A percentile compares a stretch with the other conserved stretches of the same genome.
phyloP scores from a whole-genome alignment of 169 alveolate genomes.

The Besnoitia besnoiti region DNA sequence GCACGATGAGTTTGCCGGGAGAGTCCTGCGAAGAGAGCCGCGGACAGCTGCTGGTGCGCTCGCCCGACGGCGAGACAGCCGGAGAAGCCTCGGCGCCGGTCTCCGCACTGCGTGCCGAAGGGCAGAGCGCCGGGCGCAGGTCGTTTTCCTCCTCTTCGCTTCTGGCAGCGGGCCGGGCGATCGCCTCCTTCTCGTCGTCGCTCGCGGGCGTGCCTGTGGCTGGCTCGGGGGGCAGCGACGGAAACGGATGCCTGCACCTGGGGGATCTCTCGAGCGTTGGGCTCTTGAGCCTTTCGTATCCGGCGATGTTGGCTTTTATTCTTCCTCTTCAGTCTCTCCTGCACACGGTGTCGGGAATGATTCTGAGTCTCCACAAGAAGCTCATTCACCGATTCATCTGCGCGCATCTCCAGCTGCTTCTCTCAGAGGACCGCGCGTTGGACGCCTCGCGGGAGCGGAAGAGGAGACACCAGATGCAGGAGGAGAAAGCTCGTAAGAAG shows the following conservation, averaged over 20 bases:
- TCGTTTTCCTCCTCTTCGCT: not conserved
- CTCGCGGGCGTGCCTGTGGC: not conserved
- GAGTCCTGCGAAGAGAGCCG: no score
- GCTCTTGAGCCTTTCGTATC: slow-evolving; percentile 5
- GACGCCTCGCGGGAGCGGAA: not conserved
- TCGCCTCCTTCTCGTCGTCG: not conserved
- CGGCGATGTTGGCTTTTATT: slow-evolving; percentile 16
- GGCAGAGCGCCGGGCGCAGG: not conserved
- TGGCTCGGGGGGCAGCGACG: not conserved
- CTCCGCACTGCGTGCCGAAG: not conserved
- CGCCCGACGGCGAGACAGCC: no score
- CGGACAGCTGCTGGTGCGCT: no score
- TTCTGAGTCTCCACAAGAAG: slow-evolving; percentile 28
- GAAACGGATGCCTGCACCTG: not conserved
- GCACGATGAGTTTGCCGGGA: no score
- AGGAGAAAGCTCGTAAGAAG: not conserved
- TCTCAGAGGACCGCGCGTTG: not conserved
- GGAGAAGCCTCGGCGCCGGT: not conserved
- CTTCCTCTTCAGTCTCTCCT: slow-evolving; percentile 38
- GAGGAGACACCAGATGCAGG: not conserved
- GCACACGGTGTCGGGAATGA: not conserved
- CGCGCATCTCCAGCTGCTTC: not conserved
- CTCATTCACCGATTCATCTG: slow-evolving; percentile 19
- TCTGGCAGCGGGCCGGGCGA: not conserved
- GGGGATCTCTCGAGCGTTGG: not conserved